Evolutionary conservation across 192 early-diverging fungal genomes (phyloP).

Genomic region (Coemansia sp.): DNA sequence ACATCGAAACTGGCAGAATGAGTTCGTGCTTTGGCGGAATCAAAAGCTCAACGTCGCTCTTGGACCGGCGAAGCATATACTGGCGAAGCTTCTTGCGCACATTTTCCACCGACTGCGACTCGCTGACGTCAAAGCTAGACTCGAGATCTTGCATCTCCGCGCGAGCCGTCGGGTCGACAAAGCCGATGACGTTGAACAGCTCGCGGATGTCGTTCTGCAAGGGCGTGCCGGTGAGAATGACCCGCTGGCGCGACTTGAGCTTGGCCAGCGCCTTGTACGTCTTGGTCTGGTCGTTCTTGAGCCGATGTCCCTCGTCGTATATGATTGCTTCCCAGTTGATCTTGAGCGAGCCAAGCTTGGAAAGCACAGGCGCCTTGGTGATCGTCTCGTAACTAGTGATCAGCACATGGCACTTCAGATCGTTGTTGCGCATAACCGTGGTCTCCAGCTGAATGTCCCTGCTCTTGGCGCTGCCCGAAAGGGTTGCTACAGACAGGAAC

Average conservation of each 20-base stretch:
- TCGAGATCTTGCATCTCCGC: constrained; percentile 65
- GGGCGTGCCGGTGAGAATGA: constrained; percentile 96
- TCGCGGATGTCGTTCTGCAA: constrained; percentile 94
- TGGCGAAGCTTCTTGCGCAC: constrained; percentile 69
- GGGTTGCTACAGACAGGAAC: constrained; percentile 78
- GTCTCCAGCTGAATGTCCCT: constrained; percentile 57
- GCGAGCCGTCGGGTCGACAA: constrained; percentile 80
- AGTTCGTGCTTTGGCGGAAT: constrained; percentile 90
- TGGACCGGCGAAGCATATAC: constrained; percentile 87
- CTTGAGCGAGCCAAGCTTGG: constrained; percentile 38
- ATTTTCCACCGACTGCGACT: constrained; percentile 66
- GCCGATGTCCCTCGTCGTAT: constrained; percentile 94
- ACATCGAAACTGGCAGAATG: constrained; percentile 89
- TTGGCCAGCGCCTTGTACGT: constrained; percentile 76
- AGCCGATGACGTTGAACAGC: constrained; percentile 77
- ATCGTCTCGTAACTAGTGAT: constrained; percentile 96
- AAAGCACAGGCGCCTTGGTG: constrained; percentile 64
- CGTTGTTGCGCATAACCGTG: constrained; percentile 27
- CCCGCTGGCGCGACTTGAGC: constrained; percentile 75
- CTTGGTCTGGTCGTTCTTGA: constrained; percentile 89
- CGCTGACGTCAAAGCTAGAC: constrained; percentile 15
- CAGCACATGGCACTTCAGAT: constrained; percentile 84
- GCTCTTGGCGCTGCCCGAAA: constrained; percentile 71
- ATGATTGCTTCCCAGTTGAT: constrained; percentile 85
- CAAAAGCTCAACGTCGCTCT: constrained; percentile 88